Percentiles rank a stretch among this genome's conserved stretches.
Conservation (phyloP, 106 monocot genomes). For the Phalaenopsis aphrodite region DNA sequence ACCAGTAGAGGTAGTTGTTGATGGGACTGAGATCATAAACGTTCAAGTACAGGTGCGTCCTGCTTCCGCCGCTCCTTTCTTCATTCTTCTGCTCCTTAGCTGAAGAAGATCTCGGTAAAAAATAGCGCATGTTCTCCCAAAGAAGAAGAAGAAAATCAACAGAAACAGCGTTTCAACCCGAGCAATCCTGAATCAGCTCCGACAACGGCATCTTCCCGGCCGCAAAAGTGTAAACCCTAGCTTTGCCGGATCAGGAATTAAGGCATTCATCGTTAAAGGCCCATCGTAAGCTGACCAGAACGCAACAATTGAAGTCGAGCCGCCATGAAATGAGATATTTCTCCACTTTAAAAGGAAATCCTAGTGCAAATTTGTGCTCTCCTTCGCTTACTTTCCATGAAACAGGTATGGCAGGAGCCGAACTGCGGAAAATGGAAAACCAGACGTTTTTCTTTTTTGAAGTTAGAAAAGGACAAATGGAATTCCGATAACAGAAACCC, state of each 20-base stretch:
- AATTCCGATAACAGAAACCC: background rate
- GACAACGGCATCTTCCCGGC: background rate
- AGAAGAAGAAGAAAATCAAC: background rate
- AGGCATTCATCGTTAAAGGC: background rate
- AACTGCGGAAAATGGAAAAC: conserved; percentile 3
- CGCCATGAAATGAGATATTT: background rate
- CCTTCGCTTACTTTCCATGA: background rate
- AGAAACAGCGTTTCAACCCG: background rate
- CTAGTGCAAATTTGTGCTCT: background rate
- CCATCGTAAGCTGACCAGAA: background rate
- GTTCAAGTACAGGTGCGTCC: conserved; percentile 49
- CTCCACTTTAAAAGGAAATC: background rate
- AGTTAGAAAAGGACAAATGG: background rate
- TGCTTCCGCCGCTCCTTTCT: background rate
- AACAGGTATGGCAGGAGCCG: background rate
- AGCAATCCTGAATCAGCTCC: background rate
- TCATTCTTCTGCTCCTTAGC: conserved; percentile 11
- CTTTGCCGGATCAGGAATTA: background rate
- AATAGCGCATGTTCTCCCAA: conserved; percentile 18
- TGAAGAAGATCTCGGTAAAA: conserved; percentile 9
- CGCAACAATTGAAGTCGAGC: background rate
- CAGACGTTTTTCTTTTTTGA: background rate
- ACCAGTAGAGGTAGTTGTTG: conserved; percentile 77
- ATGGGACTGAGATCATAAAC: conserved; percentile 74
- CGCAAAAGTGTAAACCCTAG: conserved; percentile 10